Evolutionary conservation across 2,329 filamentous ascomycete genomes (phyloP).

Genomic region (Alternaria triticina): DNA sequence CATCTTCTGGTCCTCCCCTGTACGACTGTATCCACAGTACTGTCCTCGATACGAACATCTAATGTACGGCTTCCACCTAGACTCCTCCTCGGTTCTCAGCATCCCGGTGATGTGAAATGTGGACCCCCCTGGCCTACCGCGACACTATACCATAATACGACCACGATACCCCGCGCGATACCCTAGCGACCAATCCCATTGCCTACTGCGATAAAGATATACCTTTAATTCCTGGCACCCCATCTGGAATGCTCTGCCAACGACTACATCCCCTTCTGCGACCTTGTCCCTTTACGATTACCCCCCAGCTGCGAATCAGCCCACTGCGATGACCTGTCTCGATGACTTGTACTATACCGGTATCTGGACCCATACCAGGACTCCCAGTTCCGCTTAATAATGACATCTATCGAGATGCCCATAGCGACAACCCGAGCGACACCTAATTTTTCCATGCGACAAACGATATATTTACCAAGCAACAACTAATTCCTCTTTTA

Average conservation of each 20-base stretch:
- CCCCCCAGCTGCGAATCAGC: constrained; percentile 8
- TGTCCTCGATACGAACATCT: constrained; percentile 24
- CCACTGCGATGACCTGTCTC: constrained; percentile 16
- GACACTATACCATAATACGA: constrained; percentile 9
- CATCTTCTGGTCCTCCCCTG: constrained; percentile 20
- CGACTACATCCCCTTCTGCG: constrained; percentile 10
- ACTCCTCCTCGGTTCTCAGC: constrained; percentile 20
- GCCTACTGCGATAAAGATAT: constrained; percentile 16
- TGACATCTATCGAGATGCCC: constrained; percentile 26
- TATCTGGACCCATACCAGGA: constrained; percentile 6
- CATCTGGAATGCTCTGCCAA: constrained; percentile 24
- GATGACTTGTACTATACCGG: constrained; percentile 6
- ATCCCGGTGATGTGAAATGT: constrained; percentile 32
- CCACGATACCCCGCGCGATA: constrained; percentile 15
- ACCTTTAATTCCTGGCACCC: constrained; percentile 18
- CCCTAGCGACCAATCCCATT: constrained; percentile 19
- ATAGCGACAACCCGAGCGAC: constrained; percentile 27
- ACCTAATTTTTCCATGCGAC: constrained; percentile 13
- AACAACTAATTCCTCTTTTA: background rate
- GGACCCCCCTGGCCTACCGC: constrained; percentile 14
- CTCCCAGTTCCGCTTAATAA: background rate
- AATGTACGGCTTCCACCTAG: constrained; percentile 35
- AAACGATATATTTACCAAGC: background rate
- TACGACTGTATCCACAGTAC: constrained; percentile 14
- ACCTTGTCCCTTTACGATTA: constrained; percentile 10